Base-by-base conservation (phyloP, 1,139 yeast species). In the Pichia sp. region DNA sequence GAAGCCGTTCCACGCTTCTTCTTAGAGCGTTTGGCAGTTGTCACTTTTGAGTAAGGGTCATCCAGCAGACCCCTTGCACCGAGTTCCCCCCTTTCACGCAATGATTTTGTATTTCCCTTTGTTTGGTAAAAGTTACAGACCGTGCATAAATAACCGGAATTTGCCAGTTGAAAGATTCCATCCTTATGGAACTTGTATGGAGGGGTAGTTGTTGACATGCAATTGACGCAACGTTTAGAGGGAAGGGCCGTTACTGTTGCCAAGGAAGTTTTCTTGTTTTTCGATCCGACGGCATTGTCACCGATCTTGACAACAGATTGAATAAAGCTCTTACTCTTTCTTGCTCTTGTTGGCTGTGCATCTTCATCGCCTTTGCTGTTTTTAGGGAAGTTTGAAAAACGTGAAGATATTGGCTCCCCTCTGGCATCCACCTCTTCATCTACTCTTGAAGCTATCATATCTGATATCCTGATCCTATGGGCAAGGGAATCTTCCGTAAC, bases 91-190 rank as follows among this genome's bases (percentile, higher is more conserved):
- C 71, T 61, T 33, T 61, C 61, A 29, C 71, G 60, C 31, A 69
- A 54, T 24, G 55, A 51, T 34, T 59, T 58, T 3, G 53, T 51
- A 53, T 67, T 66, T 51, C 59, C 53, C 49, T 61, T 58, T 12
- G 58, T 46, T 45, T 66, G 62, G 38, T 61, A 53, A 17, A 55
- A 54, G 29, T 64, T 61, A 54, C 73, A 70, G 36, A 61, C 60
- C 36, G 55, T 43, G 55, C 73, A 70, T 36, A 70, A 55, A 14
- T 63, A 56, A 2, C 73, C 73, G 1, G 71, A 61, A 56, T 68
- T 69, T 24, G 69, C 71, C 45, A 63, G 62, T 54, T 68, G 68
- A 48, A 64, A 68, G 8, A 67, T 60, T 1, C 72, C 72, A 17
- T 64, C 67, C 34, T 61, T 64, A 52, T 66, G 62, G 44, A 63